Evolutionary conservation across 2,329 filamentous ascomycete species (phyloP).

Genomic region (Conoideocrella luteorostrata): DNA sequence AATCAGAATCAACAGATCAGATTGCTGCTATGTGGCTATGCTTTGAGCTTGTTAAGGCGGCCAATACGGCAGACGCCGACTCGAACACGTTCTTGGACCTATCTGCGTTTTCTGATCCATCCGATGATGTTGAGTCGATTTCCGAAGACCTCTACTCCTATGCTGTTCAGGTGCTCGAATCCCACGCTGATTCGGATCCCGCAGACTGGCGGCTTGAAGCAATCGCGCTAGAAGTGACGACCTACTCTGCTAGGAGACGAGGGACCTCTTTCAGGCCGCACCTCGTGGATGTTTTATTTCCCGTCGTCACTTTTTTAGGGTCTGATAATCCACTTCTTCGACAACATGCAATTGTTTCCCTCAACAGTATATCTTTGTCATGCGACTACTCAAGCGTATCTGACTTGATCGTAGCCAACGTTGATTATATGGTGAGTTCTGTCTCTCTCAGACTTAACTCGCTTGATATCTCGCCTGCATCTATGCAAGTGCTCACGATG

Average conservation of each 20-base stretch:
- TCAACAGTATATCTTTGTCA: slow-evolving; percentile 70
- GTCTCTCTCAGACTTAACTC: slow-evolving; percentile 84
- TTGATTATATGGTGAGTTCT: slow-evolving; percentile 94
- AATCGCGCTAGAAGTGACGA: slow-evolving; percentile 73
- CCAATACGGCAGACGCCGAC: slow-evolving; percentile 42
- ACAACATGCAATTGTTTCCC: slow-evolving; percentile 72
- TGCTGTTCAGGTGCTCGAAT: slow-evolving; percentile 56
- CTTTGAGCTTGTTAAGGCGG: slow-evolving; percentile 61
- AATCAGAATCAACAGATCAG: slow-evolving; percentile 50
- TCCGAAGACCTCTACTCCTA: slow-evolving; percentile 64
- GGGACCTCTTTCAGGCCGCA: slow-evolving; percentile 69
- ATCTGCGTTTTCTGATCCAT: slow-evolving; percentile 29
- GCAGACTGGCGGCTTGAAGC: slow-evolving; percentile 68
- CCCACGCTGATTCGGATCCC: slow-evolving; percentile 41
- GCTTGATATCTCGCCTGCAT: slow-evolving; percentile 86
- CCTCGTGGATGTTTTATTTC: slow-evolving; percentile 85
- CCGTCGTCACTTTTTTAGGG: slow-evolving; percentile 81
- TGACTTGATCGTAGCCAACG: slow-evolving; percentile 79
- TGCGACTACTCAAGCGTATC: slow-evolving; percentile 72
- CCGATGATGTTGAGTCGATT: slow-evolving; percentile 38
- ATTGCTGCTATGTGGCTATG: slow-evolving; percentile 76
- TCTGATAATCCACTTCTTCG: slow-evolving; percentile 63
- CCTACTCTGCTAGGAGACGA: slow-evolving; percentile 65
- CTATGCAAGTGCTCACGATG: slow-evolving; percentile 86
- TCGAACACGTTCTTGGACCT: slow-evolving; percentile 61